A percentile compares a stretch with the other conserved stretches of the same genome.
phyloP scores from a whole-genome alignment of 2,329 filamentous ascomycete genomes.

The Penicillium occitanis region DNA sequence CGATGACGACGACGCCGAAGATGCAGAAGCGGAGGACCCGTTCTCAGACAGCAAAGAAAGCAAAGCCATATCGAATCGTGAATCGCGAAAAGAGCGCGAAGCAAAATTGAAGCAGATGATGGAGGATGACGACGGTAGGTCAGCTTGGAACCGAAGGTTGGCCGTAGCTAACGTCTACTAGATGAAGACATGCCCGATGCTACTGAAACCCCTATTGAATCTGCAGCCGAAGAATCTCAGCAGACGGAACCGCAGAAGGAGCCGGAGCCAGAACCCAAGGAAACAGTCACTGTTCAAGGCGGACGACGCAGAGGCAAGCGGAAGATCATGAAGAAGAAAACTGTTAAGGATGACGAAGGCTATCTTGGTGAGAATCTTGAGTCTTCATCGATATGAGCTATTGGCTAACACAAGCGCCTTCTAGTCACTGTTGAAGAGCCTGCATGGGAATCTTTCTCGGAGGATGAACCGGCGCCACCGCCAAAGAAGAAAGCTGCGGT shows the following conservation, averaged over 20 bases:
- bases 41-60: slow-evolving; percentile 44
- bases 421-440: slow-evolving; percentile 81
- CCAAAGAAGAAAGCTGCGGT: slow-evolving; percentile 51
- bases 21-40: slow-evolving; percentile 56
- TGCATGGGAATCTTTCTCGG: slow-evolving; percentile 89
- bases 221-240: slow-evolving; percentile 38
- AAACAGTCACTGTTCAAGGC: slow-evolving; percentile 55
- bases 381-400: background rate
- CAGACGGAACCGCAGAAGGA: slow-evolving; percentile 38
- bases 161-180: slow-evolving; percentile 30
- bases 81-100: slow-evolving; percentile 61
- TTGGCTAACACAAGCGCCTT: slow-evolving; percentile 14
- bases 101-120: slow-evolving; percentile 71
- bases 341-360: slow-evolving; percentile 80
- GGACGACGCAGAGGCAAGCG: slow-evolving; percentile 74
- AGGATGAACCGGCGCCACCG: slow-evolving; percentile 67
- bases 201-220: slow-evolving; percentile 32
- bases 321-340: slow-evolving; percentile 83
- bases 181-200: slow-evolving; percentile 62
- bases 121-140: slow-evolving; percentile 57
- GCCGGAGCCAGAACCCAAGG: slow-evolving; percentile 49
- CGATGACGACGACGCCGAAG: slow-evolving; percentile 59
- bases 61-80: slow-evolving; percentile 40
- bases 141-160: slow-evolving; percentile 25
- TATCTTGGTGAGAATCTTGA: slow-evolving; percentile 68